phyloP scores from a whole-genome alignment of 768 basidiomycete genomes.

The Strobilomyces confusus region DNA sequence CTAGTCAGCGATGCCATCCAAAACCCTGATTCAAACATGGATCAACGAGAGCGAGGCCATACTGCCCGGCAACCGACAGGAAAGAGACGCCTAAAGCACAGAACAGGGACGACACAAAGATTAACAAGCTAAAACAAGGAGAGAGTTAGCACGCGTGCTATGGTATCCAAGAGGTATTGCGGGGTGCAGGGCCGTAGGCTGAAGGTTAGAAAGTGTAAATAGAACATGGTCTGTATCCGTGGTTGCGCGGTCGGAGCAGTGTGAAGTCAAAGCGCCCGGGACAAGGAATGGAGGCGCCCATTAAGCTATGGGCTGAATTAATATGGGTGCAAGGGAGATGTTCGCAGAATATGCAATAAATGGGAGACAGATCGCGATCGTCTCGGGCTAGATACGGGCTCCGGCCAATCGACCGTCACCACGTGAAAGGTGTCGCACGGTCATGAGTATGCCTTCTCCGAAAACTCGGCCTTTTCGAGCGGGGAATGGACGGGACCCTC shows the following conservation, averaged over 20 bases:
- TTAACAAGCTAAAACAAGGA: neutral
- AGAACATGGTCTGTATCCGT: conserved; percentile 4
- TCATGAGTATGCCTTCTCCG: conserved; percentile 53
- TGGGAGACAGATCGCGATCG: conserved; percentile 18
- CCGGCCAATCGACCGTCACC: neutral
- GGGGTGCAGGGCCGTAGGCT: too few relatives aligned
- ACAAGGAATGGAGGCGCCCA: conserved; percentile 16
- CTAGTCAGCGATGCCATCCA: conserved; percentile 11
- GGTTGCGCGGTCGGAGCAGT: conserved; percentile 1
- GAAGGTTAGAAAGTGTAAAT: conserved; percentile 8
- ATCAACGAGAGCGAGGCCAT: neutral
- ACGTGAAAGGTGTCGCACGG: neutral
- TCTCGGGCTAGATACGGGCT: conserved; percentile 1
- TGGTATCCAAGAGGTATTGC: conserved; percentile 25
- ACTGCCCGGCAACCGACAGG: neutral
- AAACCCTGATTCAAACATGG: conserved; percentile 4
- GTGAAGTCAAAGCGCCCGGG: conserved; percentile 1
- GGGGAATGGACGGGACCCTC: conserved; percentile 37
- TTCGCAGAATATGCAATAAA: conserved; percentile 23
- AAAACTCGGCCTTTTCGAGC: conserved; percentile 37
- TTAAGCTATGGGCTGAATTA: conserved; percentile 20
- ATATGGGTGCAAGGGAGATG: conserved; percentile 9
- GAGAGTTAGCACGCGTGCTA: conserved; percentile 6
- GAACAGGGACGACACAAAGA: neutral
- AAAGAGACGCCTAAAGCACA: conserved; percentile 3